These are phyloP conservation scores for Candida silvatica DNA, from an alignment of 805 yeast genomes.

Conservation along the genomic window DNA sequence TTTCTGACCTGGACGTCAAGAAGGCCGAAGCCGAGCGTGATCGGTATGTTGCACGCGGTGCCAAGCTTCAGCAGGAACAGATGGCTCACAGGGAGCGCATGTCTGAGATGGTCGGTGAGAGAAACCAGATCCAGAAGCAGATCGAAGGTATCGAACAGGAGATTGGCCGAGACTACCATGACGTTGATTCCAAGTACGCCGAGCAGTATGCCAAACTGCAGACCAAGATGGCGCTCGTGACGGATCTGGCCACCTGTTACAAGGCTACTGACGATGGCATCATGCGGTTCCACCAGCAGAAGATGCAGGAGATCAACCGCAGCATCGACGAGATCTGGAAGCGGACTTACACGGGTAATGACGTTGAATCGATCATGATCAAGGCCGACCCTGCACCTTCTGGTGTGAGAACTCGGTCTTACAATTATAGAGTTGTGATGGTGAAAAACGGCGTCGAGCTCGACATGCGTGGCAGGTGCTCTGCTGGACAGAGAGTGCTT, in stretches of 20 bases:
- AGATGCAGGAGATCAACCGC: constrained; percentile 88
- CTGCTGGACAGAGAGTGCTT: constrained; percentile 94
- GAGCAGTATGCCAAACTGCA: constrained; percentile 70
- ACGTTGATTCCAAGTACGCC: constrained; percentile 55
- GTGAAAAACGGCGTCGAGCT: constrained; percentile 82
- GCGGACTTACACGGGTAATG: constrained; percentile 89
- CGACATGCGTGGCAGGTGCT: constrained; percentile 97
- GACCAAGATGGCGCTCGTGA: constrained; percentile 65
- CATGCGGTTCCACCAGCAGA: constrained; percentile 82
- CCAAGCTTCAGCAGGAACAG: constrained; percentile 38
- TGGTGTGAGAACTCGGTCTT: constrained; percentile 47
- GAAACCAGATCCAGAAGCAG: constrained; percentile 74
- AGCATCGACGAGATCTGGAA: constrained; percentile 91
- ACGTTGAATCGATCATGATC: constrained; percentile 83
- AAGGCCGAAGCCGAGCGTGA: constrained; percentile 50
- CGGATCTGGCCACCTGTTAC: constrained; percentile 73
- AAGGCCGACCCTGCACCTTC: constrained; percentile 62
- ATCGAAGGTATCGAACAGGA: constrained; percentile 47
- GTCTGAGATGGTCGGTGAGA: constrained; percentile 79
- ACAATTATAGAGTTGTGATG: constrained; percentile 94
- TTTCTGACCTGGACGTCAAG: constrained; percentile 28
- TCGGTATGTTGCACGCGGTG: constrained; percentile 51
- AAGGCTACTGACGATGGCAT: constrained; percentile 88
- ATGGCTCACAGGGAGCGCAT: constrained; percentile 51
- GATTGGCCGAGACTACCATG: constrained; percentile 59